Evolutionary conservation across 75 land plant species (phyloP), one percentile per base, ranked within the genome.

Genomic region (Pinus tabuliformis): DNA sequence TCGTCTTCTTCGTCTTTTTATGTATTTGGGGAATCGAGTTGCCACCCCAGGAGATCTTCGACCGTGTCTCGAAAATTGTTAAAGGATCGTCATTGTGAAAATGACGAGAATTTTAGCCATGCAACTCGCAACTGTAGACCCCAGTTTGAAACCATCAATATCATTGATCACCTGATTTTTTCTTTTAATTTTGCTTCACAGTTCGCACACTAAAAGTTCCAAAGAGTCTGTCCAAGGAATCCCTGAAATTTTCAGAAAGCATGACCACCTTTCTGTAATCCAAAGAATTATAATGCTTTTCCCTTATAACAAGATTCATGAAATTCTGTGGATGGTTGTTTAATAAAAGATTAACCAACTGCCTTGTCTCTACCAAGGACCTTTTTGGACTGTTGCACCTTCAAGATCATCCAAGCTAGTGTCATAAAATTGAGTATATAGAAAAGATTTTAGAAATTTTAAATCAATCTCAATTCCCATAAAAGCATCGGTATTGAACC

Each of bases 251-350:
- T 57, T 96, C 97, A 77, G 89, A 86, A 52, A 93, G 80, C 20
- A 37, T 73, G 20, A 91, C 93, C 33, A 95, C 91, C 74, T 85
- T 95, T 72, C 87, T 89, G 61, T 85, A 85, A 71, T 95, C 98
- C 77, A 95, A 78, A 28, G 83, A 75, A 74, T 76, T 78, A 77
- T 93, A 96, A 78, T 84, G 90, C 66, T 76, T 91, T 84, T 86
- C 82, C 65, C 97, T 85, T 39, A 93, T 93, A 18, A 91, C 94
- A 61, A 97, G 94, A 82, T 91, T 93, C 80, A 91, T 81, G 78
- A 86, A 96, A 70, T 85, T 86, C 79, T 96, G 97, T 5, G 99
- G 99, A 78, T 96, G 96, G 75, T 86, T 93, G 79, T 87, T 89
- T n/a, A 85, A 72, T 17, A 96, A 76, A 72, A 96, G 91, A 78